These are phyloP conservation scores for Hygrocybe coccinea DNA, from an alignment of 768 basidiomycete species.

Conservation along the genomic window DNA sequence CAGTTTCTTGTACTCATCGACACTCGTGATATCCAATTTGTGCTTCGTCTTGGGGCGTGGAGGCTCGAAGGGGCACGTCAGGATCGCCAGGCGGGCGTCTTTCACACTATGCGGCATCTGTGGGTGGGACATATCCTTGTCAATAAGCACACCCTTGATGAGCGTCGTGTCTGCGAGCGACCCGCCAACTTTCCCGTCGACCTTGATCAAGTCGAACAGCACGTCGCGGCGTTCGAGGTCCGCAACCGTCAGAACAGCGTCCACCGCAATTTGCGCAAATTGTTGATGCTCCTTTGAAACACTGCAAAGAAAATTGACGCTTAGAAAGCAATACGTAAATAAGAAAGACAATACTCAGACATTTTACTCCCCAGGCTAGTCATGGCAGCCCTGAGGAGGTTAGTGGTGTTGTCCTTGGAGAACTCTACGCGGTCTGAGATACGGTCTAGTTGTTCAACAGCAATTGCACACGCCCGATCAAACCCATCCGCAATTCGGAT, in stretches of 20 bases:
- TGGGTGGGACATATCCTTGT: conserved; percentile 99
- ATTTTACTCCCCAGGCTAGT: conserved; percentile 98
- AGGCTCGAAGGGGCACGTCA: conserved; percentile 98
- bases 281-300: conserved; percentile 95
- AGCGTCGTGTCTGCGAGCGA: conserved; percentile 91
- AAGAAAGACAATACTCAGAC: conserved; percentile 42
- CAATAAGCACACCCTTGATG: conserved; percentile 95
- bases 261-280: conserved; percentile 97
- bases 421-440: conserved; percentile 90
- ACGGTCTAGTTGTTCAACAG: conserved; percentile 82
- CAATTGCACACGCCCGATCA: conserved; percentile 88
- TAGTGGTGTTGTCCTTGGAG: conserved; percentile 73
- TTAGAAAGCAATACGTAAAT: conserved; percentile 4
- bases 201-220: conserved; percentile 97
- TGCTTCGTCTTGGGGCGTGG: conserved; percentile 99
- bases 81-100: conserved; percentile 90
- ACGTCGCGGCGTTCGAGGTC: conserved; percentile 94
- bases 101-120: conserved; percentile 90
- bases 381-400: conserved; percentile 90
- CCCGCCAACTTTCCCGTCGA: conserved; percentile 97
- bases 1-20: conserved; percentile 95
- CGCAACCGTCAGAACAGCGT: conserved; percentile 92
- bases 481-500: conserved; percentile 99
- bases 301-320: conserved; percentile 44
- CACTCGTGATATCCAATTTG: conserved; percentile 93